Evolutionary conservation across 2,329 filamentous ascomycete species (phyloP).

Genomic region (Metarhizium anisopliae): DNA sequence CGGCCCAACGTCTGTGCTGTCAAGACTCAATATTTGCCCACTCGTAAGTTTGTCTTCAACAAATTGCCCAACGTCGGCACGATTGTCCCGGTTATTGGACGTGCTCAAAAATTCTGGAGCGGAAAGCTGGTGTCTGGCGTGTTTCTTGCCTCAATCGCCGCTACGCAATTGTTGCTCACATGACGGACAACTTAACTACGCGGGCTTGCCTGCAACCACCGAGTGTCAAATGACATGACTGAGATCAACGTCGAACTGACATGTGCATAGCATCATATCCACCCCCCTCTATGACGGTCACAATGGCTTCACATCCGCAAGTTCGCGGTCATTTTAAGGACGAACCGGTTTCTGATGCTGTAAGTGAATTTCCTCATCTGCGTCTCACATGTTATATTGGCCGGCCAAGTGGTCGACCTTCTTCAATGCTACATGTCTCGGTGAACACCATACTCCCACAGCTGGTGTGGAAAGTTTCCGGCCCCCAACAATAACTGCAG

Average conservation of each 20-base stretch:
- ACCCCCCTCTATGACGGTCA: conserved; percentile 9
- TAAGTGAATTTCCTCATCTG: conserved; percentile 6
- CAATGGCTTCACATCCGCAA: conserved; percentile 13
- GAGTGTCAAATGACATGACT: neutral
- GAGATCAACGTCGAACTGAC: neutral
- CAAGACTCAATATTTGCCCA: neutral
- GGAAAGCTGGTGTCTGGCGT: neutral
- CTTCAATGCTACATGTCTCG: conserved; percentile 1
- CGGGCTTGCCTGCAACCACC: too few relatives aligned
- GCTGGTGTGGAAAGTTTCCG: neutral
- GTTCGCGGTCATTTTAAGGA: conserved; percentile 13
- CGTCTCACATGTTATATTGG: neutral
- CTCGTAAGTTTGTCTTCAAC: neutral
- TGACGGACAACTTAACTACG: neutral
- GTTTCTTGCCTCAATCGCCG: neutral
- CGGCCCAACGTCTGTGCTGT: neutral
- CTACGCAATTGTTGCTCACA: neutral
- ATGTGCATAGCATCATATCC: neutral
- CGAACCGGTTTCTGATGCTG: conserved; percentile 8
- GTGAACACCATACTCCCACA: neutral
- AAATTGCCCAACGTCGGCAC: neutral
- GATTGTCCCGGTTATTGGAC: neutral
- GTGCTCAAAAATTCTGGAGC: neutral
- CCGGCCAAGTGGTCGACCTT: conserved; percentile 2
- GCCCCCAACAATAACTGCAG: neutral